Evolutionary conservation across 1,284 basidiomycete genomes (phyloP), one percentile per base, ranked within the genome.

Genomic region (Ganoderma multipileum): DNA sequence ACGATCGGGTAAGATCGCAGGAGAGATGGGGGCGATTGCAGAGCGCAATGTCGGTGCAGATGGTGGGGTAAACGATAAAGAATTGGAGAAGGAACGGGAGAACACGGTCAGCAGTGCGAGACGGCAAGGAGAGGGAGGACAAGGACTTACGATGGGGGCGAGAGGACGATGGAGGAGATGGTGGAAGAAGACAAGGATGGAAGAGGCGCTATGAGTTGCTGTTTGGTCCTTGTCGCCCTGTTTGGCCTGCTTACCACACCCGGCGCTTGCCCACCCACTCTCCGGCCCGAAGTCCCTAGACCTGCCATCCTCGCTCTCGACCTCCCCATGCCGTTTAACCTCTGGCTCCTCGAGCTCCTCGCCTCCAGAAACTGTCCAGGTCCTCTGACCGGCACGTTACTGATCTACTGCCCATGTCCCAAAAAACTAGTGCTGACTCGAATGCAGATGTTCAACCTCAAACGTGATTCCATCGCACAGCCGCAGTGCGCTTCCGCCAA

Each of bases 1-100:
- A 64, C 68, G 72, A 76, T 76, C 75, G 71, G 68, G 44, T 7
- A 58, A 75, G 74, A 79, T 79, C 78, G 75, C 69, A 68, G 52
- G 44, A 59, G 44, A 72, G 72, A 78, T 76, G 73, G 74, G 58
- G 58, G 57, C 61, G 71, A 74, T 74, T 70, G 70, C 28, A n/a
- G n/a, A 61, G 36, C 58, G 30, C 61, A 33, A 63, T 65, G 72
- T 70, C 69, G 71, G 71, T 66, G 64, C n/a, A 41, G 58, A 58
- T 57, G 69, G 47, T 28, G 36, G 39, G 61, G 47, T 54, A 44
- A 67, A 52, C 47, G 50, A 59, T 47, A 55, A 50, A 28, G 52
- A 69, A 20, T 54, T 36, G 14, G 38, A 36, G 55, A 57, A 59
- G 66, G 63, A 61, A 50, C 61, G 47, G 30, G 52, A 55, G 36